Evolutionary conservation across 257 asterid genomes (phyloP).

Genomic region (Solanum lycopersicoides): DNA sequence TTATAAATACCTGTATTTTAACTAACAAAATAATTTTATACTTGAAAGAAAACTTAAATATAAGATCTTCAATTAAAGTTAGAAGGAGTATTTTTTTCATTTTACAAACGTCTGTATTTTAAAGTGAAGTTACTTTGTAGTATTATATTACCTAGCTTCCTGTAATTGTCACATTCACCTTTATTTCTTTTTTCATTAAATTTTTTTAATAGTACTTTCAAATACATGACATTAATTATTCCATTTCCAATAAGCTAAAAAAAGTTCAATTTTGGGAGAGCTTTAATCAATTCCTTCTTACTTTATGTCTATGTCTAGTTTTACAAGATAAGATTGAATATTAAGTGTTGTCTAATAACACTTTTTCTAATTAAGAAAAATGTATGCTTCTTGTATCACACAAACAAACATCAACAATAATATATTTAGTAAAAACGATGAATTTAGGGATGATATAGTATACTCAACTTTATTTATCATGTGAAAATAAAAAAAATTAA

Average conservation of each 20-base stretch:
- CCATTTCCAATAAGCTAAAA: not conserved
- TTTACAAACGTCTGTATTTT: not conserved
- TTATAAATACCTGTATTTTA: not conserved
- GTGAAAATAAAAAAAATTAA: not conserved
- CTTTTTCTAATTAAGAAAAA: not conserved
- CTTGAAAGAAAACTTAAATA: too few relatives aligned
- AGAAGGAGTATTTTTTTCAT: too few relatives aligned
- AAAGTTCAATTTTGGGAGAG: not conserved
- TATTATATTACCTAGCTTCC: not conserved
- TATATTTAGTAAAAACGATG: not conserved
- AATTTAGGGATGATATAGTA: accelerated
- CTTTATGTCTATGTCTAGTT: not conserved
- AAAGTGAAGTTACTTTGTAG: not conserved
- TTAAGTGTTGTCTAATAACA: not conserved
- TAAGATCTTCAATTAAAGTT: too few relatives aligned
- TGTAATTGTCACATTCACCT: not conserved
- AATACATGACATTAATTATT: not conserved
- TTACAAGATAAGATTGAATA: not conserved
- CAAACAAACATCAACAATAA: not conserved
- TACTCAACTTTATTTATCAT: not conserved
- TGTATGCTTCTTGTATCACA: not conserved
- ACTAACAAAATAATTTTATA: too few relatives aligned
- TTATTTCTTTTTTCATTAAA: not conserved
- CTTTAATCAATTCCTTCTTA: not conserved
- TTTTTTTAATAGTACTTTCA: not conserved